Percentiles rank a stretch among this genome's conserved stretches.
These are phyloP conservation scores for Podospora australis DNA, from an alignment of 495 filamentous ascomycete species.

Conservation along the genomic window DNA sequence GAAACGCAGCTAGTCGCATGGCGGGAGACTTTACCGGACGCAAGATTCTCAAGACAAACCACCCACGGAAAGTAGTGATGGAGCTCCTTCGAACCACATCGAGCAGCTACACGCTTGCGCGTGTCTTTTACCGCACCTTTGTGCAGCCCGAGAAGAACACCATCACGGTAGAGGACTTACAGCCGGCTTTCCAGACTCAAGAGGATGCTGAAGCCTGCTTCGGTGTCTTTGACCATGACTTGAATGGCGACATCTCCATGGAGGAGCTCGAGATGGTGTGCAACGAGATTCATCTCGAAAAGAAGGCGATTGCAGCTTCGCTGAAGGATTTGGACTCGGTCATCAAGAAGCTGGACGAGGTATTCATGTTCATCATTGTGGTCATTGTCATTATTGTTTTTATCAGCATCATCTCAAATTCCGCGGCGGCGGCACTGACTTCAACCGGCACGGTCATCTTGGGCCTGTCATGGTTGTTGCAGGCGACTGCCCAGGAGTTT, in stretches of 20 bases:
- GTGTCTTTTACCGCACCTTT: slow-evolving; percentile 89
- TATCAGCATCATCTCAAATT: slow-evolving; percentile 80
- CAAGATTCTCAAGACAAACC: slow-evolving; percentile 62
- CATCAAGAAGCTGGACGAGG: slow-evolving; percentile 80
- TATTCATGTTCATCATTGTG: slow-evolving; percentile 79
- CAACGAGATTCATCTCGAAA: slow-evolving; percentile 89
- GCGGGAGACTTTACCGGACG: slow-evolving; percentile 93
- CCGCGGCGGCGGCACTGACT: slow-evolving; percentile 74
- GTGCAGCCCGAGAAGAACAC: slow-evolving; percentile 66
- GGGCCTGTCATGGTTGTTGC: slow-evolving; percentile 86
- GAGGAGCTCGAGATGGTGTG: slow-evolving; percentile 90
- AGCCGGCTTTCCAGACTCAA: slow-evolving; percentile 69
- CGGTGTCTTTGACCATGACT: slow-evolving; percentile 87
- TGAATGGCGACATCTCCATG: slow-evolving; percentile 96
- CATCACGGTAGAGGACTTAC: slow-evolving; percentile 69
- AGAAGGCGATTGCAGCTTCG: slow-evolving; percentile 90
- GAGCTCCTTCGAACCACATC: slow-evolving; percentile 64
- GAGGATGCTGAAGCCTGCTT: slow-evolving; percentile 93
- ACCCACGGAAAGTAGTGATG: slow-evolving; percentile 80
- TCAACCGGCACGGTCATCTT: slow-evolving; percentile 81
- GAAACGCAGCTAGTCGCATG: slow-evolving; percentile 81
- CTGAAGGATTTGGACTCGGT: slow-evolving; percentile 94
- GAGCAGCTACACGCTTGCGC: slow-evolving; percentile 80
- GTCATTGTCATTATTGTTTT: slow-evolving; percentile 78
- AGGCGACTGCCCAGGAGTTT: slow-evolving; percentile 89